phyloP scores from a whole-genome alignment of 2,329 filamentous ascomycete species.

The Colletotrichum sp. region DNA sequence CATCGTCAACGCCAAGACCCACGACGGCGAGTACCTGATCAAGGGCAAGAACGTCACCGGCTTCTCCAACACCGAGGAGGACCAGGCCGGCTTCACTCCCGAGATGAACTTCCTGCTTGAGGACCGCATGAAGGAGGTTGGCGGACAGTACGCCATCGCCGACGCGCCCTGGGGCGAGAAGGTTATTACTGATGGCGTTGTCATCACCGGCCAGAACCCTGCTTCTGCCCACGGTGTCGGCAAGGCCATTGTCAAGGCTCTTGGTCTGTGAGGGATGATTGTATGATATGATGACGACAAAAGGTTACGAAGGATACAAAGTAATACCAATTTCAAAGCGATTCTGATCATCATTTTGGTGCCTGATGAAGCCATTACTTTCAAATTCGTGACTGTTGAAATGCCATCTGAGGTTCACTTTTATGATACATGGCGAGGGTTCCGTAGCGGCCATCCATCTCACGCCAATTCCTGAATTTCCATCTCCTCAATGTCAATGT shows the following conservation, averaged over 20 bases:
- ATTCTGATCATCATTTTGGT: background rate
- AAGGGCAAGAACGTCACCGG: conserved; percentile 63
- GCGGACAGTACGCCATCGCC: conserved; percentile 63
- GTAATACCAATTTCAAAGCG: background rate
- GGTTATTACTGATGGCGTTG: conserved; percentile 54
- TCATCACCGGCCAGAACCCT: conserved; percentile 66
- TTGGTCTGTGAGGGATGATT: conserved; percentile 29
- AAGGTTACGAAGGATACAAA: background rate
- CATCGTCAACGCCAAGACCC: conserved; percentile 60
- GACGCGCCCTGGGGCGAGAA: conserved; percentile 49
- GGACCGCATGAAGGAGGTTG: conserved; percentile 54
- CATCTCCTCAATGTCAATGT: background rate
- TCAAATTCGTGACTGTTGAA: no score
- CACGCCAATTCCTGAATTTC: background rate
- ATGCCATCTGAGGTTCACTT: background rate
- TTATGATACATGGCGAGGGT: no score
- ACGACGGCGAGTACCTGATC: conserved; percentile 58
- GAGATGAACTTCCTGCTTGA: conserved; percentile 67
- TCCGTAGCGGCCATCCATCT: background rate
- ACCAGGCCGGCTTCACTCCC: conserved; percentile 49
- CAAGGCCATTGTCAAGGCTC: conserved; percentile 53
- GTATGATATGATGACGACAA: background rate
- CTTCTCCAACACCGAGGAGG: conserved; percentile 65
- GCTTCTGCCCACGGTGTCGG: conserved; percentile 56
- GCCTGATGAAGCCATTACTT: no score